Evolutionary conservation across 2,329 filamentous ascomycete genomes (phyloP).

Genomic region (Dryadomyces quercivorus): DNA sequence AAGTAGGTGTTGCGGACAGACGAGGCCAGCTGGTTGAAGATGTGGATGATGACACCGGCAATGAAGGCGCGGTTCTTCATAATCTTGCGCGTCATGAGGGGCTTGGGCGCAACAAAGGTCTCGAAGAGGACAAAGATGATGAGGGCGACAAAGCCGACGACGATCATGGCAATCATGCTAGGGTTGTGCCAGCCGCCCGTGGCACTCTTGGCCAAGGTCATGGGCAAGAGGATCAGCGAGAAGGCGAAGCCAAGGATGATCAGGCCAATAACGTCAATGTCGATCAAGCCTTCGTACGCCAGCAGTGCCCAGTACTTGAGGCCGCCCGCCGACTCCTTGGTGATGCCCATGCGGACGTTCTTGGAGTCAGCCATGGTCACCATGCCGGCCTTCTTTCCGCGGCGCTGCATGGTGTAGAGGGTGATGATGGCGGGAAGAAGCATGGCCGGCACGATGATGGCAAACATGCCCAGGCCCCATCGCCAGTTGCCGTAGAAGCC

Average conservation of each 20-base stretch:
- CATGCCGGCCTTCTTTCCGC: constrained; percentile 29
- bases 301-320: constrained; percentile 14
- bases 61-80: constrained; percentile 50
- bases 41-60: constrained; percentile 54
- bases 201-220: constrained; percentile 22
- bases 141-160: constrained; percentile 26
- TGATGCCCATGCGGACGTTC: constrained; percentile 21
- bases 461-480: constrained; percentile 52
- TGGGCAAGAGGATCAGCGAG: constrained; percentile 35
- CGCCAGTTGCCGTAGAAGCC: constrained; percentile 33
- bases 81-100: constrained; percentile 45
- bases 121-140: constrained; percentile 41
- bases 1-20: constrained; percentile 40
- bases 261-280: constrained; percentile 33
- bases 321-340: constrained; percentile 4
- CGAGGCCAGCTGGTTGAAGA: constrained; percentile 43
- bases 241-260: constrained; percentile 34
- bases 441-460: constrained; percentile 40
- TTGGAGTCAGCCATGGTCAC: constrained; percentile 23
- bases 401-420: constrained; percentile 31
- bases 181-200: constrained; percentile 24
- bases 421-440: constrained; percentile 41
- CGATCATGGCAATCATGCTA: constrained; percentile 28
- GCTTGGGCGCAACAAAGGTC: constrained; percentile 35
- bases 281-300: constrained; percentile 14